Percentiles rank a stretch among this genome's conserved stretches.
phyloP scores from a whole-genome alignment of 495 filamentous ascomycete genomes.

The Amniculicola lignicola region DNA sequence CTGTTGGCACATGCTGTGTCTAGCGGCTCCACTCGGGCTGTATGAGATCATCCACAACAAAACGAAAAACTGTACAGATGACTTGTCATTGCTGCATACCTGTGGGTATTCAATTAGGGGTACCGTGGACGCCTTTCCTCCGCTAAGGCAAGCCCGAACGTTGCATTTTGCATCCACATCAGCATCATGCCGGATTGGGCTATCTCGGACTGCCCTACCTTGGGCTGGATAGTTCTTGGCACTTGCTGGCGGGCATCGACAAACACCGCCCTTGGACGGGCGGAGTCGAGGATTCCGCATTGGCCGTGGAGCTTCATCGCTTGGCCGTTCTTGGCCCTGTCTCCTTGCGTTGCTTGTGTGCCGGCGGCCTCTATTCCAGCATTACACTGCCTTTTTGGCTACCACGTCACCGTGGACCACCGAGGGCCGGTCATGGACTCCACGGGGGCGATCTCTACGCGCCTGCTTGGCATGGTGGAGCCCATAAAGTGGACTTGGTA shows the following conservation, averaged over 20 bases:
- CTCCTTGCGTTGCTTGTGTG: slow-evolving; percentile 31
- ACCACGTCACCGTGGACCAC: slow-evolving; percentile 25
- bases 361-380: slow-evolving; percentile 11
- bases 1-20: too few relatives aligned
- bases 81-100: too few relatives aligned
- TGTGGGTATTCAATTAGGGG: too few relatives aligned
- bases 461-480: slow-evolving; percentile 6
- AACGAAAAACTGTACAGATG: too few relatives aligned
- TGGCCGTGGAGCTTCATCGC: slow-evolving; percentile 23
- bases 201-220: slow-evolving; percentile 1
- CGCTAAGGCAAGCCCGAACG: slow-evolving; percentile 12
- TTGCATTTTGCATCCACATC: slow-evolving; percentile 2
- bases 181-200: not conserved
- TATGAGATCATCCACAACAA: not conserved
- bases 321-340: slow-evolving; percentile 27
- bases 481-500: too few relatives aligned
- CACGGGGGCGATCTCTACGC: slow-evolving; percentile 4
- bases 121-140: not conserved
- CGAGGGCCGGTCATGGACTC: not conserved
- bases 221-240: slow-evolving; percentile 26
- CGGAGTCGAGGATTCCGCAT: slow-evolving; percentile 29
- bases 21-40: too few relatives aligned
- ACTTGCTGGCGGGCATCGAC: slow-evolving; percentile 3
- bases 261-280: slow-evolving; percentile 25
- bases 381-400: slow-evolving; percentile 19